Conservation (phyloP, 2,329 filamentous ascomycete species). For the Pyrenophora graminea region DNA sequence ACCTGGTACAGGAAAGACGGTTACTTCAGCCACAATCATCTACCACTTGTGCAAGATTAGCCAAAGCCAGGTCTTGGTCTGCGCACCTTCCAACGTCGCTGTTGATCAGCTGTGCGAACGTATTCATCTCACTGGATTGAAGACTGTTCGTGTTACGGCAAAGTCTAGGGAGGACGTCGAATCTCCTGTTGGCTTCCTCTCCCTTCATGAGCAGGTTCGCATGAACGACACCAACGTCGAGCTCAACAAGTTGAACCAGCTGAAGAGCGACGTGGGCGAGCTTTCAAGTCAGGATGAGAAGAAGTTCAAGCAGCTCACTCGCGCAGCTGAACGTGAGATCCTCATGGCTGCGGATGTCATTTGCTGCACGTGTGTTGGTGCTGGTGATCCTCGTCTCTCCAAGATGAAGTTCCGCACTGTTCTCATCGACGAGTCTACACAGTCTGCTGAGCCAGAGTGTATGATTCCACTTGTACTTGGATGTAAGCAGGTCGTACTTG, state of each 20-base stretch:
- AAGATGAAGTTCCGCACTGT: slow-evolving; percentile 99
- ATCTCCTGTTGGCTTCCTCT: slow-evolving; percentile 94
- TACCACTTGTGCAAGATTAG: slow-evolving; percentile 97
- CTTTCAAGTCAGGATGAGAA: slow-evolving; percentile 96
- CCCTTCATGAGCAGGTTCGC: slow-evolving; percentile 93
- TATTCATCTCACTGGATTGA: slow-evolving; percentile 90
- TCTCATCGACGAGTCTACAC: slow-evolving; percentile 95
- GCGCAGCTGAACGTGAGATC: slow-evolving; percentile 92
- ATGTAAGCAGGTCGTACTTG: slow-evolving; percentile 98
- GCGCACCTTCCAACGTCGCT: slow-evolving; percentile 96
- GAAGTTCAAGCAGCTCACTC: slow-evolving; percentile 94
- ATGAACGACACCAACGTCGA: slow-evolving; percentile 97
- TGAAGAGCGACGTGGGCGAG: slow-evolving; percentile 90
- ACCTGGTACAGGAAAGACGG: slow-evolving; percentile 96
- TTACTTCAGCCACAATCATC: slow-evolving; percentile 97
- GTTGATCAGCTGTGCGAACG: slow-evolving; percentile 98
- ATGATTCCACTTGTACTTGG: slow-evolving; percentile 97
- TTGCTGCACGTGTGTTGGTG: slow-evolving; percentile 97
- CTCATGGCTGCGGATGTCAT: slow-evolving; percentile 95
- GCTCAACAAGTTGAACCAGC: slow-evolving; percentile 85
- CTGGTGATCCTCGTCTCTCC: slow-evolving; percentile 88
- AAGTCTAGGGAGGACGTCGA: slow-evolving; percentile 99
- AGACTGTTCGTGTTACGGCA: slow-evolving; percentile 96
- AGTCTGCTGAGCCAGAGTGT: slow-evolving; percentile 96
- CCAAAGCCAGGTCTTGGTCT: slow-evolving; percentile 91